Percentiles rank a stretch among this genome's conserved stretches.
phyloP scores from a whole-genome alignment of 345 rosid genomes.

The Erodium maritimum region DNA sequence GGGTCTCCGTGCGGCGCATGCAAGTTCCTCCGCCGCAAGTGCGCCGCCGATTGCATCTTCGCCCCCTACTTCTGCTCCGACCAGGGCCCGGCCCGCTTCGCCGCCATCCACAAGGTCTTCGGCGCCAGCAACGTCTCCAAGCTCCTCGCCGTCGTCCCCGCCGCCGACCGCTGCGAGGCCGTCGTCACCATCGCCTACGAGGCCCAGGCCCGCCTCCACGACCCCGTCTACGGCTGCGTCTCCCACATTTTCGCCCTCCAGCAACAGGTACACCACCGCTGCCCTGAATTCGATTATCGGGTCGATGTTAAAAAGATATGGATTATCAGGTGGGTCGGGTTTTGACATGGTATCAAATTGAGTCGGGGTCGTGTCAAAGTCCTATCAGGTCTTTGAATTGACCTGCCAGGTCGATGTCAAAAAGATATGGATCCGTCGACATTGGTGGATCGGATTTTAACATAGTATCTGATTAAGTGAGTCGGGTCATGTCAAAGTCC shows the following conservation, averaged over 20 bases:
- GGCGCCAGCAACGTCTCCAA: conserved; percentile 74
- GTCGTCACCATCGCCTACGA: conserved; percentile 62
- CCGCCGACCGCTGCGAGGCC: conserved; percentile 57
- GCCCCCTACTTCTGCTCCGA: conserved; percentile 70
- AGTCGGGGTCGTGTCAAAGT: too few relatives aligned
- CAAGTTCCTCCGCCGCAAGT: conserved; percentile 66
- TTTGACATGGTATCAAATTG: too few relatives aligned
- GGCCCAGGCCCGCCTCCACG: conserved; percentile 63
- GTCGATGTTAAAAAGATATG: too few relatives aligned
- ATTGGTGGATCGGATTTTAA: too few relatives aligned
- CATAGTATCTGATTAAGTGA: too few relatives aligned
- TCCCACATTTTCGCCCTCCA: conserved; percentile 61
- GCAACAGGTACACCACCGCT: conserved; percentile 47
- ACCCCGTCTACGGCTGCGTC: too few relatives aligned
- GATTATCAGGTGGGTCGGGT: too few relatives aligned
- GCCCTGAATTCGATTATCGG: too few relatives aligned
- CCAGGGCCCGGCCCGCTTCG: conserved; percentile 56
- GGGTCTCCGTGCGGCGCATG: conserved; percentile 76
- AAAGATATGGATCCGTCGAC: too few relatives aligned
- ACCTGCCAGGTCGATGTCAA: too few relatives aligned
- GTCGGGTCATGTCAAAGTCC: too few relatives aligned
- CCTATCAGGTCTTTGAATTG: too few relatives aligned
- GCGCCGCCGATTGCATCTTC: conserved; percentile 52
- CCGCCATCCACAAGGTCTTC: conserved; percentile 67
- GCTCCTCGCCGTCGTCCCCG: conserved; percentile 46